phyloP scores from a whole-genome alignment of 78 protist species.

The Chrysochromulina tobinii region DNA sequence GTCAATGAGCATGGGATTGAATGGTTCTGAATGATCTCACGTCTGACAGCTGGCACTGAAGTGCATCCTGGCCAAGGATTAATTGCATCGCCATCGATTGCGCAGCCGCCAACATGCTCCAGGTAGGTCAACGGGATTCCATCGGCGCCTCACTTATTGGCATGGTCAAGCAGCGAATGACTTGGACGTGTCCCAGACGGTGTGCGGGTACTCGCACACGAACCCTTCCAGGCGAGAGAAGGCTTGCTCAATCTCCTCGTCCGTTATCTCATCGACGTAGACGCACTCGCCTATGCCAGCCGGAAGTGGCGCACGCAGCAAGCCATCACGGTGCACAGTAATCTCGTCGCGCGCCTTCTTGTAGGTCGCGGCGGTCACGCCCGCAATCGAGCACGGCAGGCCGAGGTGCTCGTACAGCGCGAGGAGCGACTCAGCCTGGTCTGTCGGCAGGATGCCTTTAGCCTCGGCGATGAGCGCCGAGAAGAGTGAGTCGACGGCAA shows the following conservation, averaged over 20 bases:
- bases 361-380: constrained; percentile 15
- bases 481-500: background rate
- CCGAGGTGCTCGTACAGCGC: background rate
- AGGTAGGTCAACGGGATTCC: too few species aligned
- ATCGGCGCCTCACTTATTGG: too few species aligned
- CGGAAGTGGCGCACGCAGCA: constrained; percentile 29
- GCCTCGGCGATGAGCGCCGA: background rate
- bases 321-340: constrained; percentile 23
- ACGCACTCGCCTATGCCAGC: background rate
- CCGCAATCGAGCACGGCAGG: constrained; percentile 1
- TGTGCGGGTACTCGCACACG: background rate
- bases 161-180: background rate
- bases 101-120: too few species aligned
- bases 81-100: too few species aligned
- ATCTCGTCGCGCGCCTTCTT: constrained; percentile 13
- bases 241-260: background rate
- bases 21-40: too few species aligned
- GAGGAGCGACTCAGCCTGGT: background rate
- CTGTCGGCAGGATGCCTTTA: background rate
- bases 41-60: too few species aligned
- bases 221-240: background rate
- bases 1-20: too few species aligned
- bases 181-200: background rate
- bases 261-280: background rate
- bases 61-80: too few species aligned